phyloP scores from a whole-genome alignment of 805 yeast species.

The Pichia occidentalis region DNA sequence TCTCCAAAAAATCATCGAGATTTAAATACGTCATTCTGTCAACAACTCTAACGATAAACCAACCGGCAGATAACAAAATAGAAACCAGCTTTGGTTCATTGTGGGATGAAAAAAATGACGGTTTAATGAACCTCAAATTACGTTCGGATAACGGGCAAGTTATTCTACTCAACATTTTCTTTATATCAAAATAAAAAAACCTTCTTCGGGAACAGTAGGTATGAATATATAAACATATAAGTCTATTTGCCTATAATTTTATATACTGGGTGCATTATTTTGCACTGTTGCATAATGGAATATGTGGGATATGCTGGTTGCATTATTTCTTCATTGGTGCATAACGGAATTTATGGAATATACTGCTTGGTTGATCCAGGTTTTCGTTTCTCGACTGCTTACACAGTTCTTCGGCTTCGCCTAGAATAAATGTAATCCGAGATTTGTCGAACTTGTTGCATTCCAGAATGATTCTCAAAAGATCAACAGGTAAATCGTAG shows the following conservation, averaged over 20 bases:
- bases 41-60: constrained; percentile 29
- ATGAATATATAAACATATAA: too few relatives aligned
- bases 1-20: constrained; percentile 42
- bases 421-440: constrained; percentile 18
- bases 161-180: constrained; percentile 12
- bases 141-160: constrained; percentile 15
- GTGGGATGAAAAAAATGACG: constrained; percentile 55
- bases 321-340: constrained; percentile 4
- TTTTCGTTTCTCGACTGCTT: constrained; percentile 7
- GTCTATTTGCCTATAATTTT: too few relatives aligned
- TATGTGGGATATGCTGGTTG: too few relatives aligned
- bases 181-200: constrained; percentile 5
- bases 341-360: constrained; percentile 13
- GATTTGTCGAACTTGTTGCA: constrained; percentile 28
- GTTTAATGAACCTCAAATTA: constrained; percentile 36
- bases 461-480: constrained; percentile 58
- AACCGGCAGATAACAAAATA: constrained; percentile 24
- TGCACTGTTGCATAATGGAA: too few relatives aligned
- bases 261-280: not conserved
- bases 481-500: constrained; percentile 71
- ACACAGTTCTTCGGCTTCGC: constrained; percentile 20
- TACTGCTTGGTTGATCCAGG: constrained; percentile 5
- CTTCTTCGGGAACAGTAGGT: not conserved
- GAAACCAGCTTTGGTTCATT: constrained; percentile 43
- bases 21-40: constrained; percentile 50